These are phyloP conservation scores for Agapanthus africanus DNA, from an alignment of 106 monocot genomes.

Conservation along the genomic window DNA sequence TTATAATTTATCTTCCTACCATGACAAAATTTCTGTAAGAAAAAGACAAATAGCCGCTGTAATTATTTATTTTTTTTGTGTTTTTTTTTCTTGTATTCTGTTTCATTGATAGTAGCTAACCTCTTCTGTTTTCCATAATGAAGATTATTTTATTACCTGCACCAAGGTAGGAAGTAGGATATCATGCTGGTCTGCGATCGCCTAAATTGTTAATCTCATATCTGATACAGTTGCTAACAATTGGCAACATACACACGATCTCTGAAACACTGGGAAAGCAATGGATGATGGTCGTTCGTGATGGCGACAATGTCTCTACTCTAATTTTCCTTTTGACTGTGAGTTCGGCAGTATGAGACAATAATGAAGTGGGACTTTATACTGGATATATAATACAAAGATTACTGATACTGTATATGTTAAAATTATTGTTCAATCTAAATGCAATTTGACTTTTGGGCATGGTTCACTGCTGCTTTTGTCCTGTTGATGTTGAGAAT, in stretches of 20 bases:
- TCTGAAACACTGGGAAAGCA: neutral
- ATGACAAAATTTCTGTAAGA: neutral
- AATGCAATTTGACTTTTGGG: neutral
- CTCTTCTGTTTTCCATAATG: neutral
- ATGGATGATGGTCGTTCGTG: neutral
- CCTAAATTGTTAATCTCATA: neutral
- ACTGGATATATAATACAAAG: neutral
- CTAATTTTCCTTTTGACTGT: neutral
- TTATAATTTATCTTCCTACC: neutral
- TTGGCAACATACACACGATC: neutral
- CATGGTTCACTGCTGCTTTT: neutral
- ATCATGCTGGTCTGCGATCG: neutral
- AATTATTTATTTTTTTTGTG: neutral
- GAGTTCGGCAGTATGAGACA: neutral
- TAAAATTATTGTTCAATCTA: neutral
- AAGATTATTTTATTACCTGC: neutral
- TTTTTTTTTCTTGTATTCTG: neutral
- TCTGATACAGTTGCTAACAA: neutral
- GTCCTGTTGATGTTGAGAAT: neutral
- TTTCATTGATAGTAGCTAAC: neutral
- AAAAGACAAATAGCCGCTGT: neutral
- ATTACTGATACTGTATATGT: neutral
- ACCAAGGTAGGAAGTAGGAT: neutral
- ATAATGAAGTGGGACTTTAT: neutral
- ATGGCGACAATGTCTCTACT: neutral